A percentile compares a stretch with the other conserved stretches of the same genome.
Conservation (phyloP, 176 grass and related monocot genomes). For the bread wheat (Triticum aestivum) region IWGSC_CS_RefSeq_v2.1 NC_057812.1:74429094-74429593, state of each 20-base stretch:
- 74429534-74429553: constrained; percentile 99
- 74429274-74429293: not conserved
- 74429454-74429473: not conserved
- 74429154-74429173: not conserved
- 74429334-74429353: not conserved
- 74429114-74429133: not conserved
- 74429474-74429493: constrained; percentile 18
- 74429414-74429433: not conserved
- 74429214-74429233: constrained; percentile 1
- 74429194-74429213: constrained; percentile 4
- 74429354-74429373: not conserved
- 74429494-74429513: constrained; percentile 98
- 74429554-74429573: constrained; percentile 96
- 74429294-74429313: not conserved
- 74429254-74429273: not conserved
- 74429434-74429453: not conserved
- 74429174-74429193: not conserved
- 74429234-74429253: not conserved
- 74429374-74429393: not conserved
- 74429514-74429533: constrained; percentile 97
- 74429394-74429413: not conserved
- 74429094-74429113: constrained; percentile 9
- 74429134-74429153: not conserved
- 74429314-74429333: not conserved
- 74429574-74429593: constrained; percentile 70